These are phyloP conservation scores for Talaromyces albobiverticillius DNA, from an alignment of 2,329 filamentous ascomycete species.

Conservation along the genomic window DNA sequence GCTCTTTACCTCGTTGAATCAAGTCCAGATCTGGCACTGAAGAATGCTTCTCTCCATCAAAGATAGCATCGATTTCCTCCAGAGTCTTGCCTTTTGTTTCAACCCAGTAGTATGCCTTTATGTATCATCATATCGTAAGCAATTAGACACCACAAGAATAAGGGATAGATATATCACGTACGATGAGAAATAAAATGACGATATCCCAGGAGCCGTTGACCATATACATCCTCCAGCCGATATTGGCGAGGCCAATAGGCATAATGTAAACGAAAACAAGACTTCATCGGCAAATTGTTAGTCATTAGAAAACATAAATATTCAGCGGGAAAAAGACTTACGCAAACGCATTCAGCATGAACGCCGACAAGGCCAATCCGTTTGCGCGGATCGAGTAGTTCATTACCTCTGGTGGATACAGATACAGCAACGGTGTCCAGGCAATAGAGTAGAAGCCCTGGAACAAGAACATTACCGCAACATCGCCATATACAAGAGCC, in stretches of 20 bases:
- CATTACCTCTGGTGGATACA: slow-evolving; percentile 52
- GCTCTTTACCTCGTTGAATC: slow-evolving; percentile 11
- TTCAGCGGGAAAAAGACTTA: slow-evolving; percentile 14
- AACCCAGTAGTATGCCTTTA: slow-evolving; percentile 16
- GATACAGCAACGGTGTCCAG: slow-evolving; percentile 49
- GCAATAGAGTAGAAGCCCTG: slow-evolving; percentile 52
- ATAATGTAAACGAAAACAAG: slow-evolving; percentile 41
- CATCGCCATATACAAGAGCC: slow-evolving; percentile 40
- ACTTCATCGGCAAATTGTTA: slow-evolving; percentile 18
- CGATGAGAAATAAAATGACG: slow-evolving; percentile 30
- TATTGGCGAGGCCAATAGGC: slow-evolving; percentile 42
- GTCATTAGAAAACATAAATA: not conserved
- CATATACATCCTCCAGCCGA: slow-evolving; percentile 50
- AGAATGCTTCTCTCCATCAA: slow-evolving; percentile 19
- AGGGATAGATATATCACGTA: slow-evolving; percentile 19
- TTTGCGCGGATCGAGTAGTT: slow-evolving; percentile 51
- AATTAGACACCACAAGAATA: not conserved
- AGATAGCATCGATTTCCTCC: slow-evolving; percentile 31
- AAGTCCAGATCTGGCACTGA: slow-evolving; percentile 15
- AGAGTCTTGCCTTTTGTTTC: slow-evolving; percentile 32
- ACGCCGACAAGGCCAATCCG: slow-evolving; percentile 41
- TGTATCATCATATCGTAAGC: not conserved
- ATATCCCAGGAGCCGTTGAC: slow-evolving; percentile 48
- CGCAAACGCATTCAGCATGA: slow-evolving; percentile 23
- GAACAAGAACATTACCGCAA: slow-evolving; percentile 53